Base-by-base conservation (phyloP, 805 yeast species). In the Isabelozyma gotoi region DNA sequence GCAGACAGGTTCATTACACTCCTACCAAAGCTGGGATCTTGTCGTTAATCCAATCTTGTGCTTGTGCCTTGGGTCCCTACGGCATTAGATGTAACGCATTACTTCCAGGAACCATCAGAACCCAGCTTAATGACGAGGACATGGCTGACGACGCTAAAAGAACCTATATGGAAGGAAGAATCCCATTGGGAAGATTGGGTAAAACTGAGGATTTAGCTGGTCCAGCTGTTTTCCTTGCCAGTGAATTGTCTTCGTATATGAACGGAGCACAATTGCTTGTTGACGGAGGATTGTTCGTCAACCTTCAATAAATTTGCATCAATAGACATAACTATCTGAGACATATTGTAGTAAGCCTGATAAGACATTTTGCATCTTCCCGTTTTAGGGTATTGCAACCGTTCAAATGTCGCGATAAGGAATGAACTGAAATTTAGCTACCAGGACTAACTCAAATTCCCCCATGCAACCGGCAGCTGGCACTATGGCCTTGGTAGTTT, bases 21-120 rank as follows among this genome's bases (percentile, higher is more conserved):
- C 76, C 77, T 14, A 70, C 78, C 10, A 73, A 73, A 44, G 76
- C 76, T n/a, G 78, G 75, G 14, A 59, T 73, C 34, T 51, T 70
- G 38, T 67, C 73, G 15, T 53, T 73, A 47, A 72, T 71, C 64
- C 77, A 73, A 50, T 63, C 74, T 12, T 59, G 61, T 24, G 77
- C 78, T 2, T 65, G 68, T 44, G 73, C 75, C 2, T 60, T 73
- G 24, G 76, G 76, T 2, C 55, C 65, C 37, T 64, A 67, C 45
- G 73, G 74, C 5, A 73, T 73, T 35, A 57, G 76, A 47, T 68
- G 74, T 43, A 73, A 73, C 49, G 75, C 76, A 12, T 46, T 73
- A n/a, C 53, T 71, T 15, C 78, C 78, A 12, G 78, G 78, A 2
- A 71, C 76, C 1, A 71, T 73, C 40, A 44, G 59, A 37, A 71